A percentile compares a stretch with the other conserved stretches of the same genome.
Evolutionary conservation across 352 stramenopile genomes (phyloP).

Genomic region (Labyrinthula sp.): DNA sequence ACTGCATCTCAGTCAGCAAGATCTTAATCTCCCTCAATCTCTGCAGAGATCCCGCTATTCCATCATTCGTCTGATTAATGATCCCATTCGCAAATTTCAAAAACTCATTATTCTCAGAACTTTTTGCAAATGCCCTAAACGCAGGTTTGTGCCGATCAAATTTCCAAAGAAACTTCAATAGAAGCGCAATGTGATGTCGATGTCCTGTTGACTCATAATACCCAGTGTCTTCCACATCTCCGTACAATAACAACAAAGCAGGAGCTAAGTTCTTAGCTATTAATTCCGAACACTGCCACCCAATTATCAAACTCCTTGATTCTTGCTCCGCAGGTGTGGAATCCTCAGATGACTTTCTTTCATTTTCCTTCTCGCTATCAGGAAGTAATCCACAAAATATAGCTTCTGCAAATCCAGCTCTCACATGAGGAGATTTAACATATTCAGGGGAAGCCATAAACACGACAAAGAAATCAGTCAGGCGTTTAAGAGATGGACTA

Average conservation of each 20-base stretch:
- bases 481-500: conserved; percentile 59
- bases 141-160: conserved; percentile 69
- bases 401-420: conserved; percentile 81
- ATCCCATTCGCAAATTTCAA: conserved; percentile 94
- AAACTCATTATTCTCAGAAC: conserved; percentile 64
- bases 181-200: conserved; percentile 74
- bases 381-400: conserved; percentile 86
- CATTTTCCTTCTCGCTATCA: conserved; percentile 48
- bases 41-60: conserved; percentile 81
- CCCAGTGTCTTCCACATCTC: conserved; percentile 87
- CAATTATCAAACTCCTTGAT: conserved; percentile 40
- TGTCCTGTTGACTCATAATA: conserved; percentile 93
- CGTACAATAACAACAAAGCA: conserved; percentile 83
- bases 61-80: conserved; percentile 93
- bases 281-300: conserved; percentile 40
- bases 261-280: conserved; percentile 67
- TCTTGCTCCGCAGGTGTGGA: conserved; percentile 16
- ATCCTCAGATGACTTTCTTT: conserved; percentile 38
- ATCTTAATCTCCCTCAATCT: conserved; percentile 78
- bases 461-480: conserved; percentile 69
- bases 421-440: conserved; percentile 66
- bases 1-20: conserved; percentile 62
- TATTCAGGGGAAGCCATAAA: conserved; percentile 44
- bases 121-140: conserved; percentile 72
- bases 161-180: conserved; percentile 91